Conservation (phyloP, 163 green algal genomes). For the Chlorella variabilis region DNA sequence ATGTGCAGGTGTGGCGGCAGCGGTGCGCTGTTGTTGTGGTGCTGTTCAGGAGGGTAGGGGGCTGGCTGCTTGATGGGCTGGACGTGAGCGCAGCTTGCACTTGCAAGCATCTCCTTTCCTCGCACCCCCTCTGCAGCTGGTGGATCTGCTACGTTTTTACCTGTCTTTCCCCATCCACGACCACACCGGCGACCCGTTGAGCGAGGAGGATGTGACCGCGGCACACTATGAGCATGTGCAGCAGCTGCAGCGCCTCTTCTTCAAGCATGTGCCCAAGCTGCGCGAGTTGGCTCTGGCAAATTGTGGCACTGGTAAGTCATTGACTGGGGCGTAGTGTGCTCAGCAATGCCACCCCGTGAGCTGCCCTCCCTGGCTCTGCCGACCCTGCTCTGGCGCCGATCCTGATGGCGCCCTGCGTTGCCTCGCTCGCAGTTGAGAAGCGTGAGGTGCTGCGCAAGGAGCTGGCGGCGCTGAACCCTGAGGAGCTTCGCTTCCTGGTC, state of each 20-base stretch:
- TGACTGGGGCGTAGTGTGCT: too few relatives aligned
- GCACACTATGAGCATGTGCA: slow-evolving; percentile 56
- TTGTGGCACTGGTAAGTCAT: slow-evolving; percentile 63
- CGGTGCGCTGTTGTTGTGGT: too few relatives aligned
- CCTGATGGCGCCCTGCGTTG: too few relatives aligned
- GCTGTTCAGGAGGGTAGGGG: too few relatives aligned
- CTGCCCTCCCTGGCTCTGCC: not conserved
- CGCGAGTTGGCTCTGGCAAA: slow-evolving; percentile 80
- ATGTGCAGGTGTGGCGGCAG: slow-evolving; percentile 17
- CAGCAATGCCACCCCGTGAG: too few relatives aligned
- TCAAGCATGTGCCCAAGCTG: slow-evolving; percentile 88
- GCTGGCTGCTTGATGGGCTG: too few relatives aligned
- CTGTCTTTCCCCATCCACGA: slow-evolving; percentile 93
- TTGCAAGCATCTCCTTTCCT: too few relatives aligned
- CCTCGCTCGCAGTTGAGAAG: slow-evolving; percentile 63
- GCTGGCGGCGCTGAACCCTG: slow-evolving; percentile 54
- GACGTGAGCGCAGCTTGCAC: not conserved
- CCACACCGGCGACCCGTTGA: slow-evolving; percentile 84
- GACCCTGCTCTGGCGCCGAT: not conserved
- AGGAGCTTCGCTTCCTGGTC: slow-evolving; percentile 63
- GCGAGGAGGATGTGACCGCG: slow-evolving; percentile 58
- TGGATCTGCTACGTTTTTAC: slow-evolving; percentile 92
- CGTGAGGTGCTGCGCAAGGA: slow-evolving; percentile 64
- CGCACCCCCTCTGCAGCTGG: slow-evolving; percentile 69
- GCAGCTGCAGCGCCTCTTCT: slow-evolving; percentile 93